phyloP scores from a whole-genome alignment of 352 stramenopile species.

The Blastocystis sp. region DNA sequence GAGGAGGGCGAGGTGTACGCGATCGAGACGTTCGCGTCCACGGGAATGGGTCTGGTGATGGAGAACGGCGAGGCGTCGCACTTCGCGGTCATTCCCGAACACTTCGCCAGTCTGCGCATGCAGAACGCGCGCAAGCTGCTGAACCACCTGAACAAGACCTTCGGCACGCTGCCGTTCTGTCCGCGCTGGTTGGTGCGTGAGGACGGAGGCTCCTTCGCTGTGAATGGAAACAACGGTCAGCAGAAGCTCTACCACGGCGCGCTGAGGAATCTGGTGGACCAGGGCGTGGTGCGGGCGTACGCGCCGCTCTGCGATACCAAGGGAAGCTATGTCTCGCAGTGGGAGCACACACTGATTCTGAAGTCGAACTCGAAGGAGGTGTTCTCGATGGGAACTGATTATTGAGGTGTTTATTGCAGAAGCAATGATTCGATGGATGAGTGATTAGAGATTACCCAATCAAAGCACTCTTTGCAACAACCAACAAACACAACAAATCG shows the following conservation, averaged over 20 bases:
- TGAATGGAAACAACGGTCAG: conserved; percentile 80
- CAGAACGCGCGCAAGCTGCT: conserved; percentile 84
- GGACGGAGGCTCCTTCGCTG: conserved; percentile 81
- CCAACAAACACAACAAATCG: neutral
- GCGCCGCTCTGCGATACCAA: conserved; percentile 86
- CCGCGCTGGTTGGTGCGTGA: conserved; percentile 85
- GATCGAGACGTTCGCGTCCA: conserved; percentile 88
- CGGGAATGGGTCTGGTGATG: conserved; percentile 65
- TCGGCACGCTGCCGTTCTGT: conserved; percentile 95
- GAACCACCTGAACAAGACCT: conserved; percentile 92
- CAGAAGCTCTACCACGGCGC: conserved; percentile 92
- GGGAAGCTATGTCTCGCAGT: conserved; percentile 92
- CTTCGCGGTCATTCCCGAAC: conserved; percentile 64
- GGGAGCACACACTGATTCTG: conserved; percentile 95
- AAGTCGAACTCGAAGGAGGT: conserved; percentile 92
- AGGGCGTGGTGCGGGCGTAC: conserved; percentile 81
- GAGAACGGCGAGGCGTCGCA: conserved; percentile 10
- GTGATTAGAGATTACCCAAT: no score
- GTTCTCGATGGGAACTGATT: conserved; percentile 90
- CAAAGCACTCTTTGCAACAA: neutral
- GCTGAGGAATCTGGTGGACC: conserved; percentile 91
- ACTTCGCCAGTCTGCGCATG: conserved; percentile 81
- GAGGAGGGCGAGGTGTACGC: conserved; percentile 91
- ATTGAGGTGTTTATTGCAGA: conserved; percentile 61
- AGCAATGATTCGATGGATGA: neutral